These are phyloP conservation scores for Trichoderma asperellum DNA, from an alignment of 2,329 filamentous ascomycete genomes.

Conservation along the genomic window DNA sequence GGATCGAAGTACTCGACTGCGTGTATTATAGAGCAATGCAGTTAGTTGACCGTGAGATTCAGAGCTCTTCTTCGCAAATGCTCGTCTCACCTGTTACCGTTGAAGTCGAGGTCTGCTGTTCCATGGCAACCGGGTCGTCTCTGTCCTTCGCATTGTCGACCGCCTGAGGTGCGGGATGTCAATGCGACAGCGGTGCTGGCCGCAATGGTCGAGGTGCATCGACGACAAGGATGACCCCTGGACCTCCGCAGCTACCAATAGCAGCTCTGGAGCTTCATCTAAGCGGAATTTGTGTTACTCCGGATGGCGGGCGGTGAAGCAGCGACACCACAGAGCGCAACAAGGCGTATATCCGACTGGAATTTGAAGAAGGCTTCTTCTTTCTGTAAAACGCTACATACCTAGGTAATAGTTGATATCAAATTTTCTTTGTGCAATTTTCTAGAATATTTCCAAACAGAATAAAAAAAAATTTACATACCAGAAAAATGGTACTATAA, in stretches of 20 bases:
- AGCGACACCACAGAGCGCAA: background rate
- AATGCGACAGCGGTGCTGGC: conserved; percentile 23
- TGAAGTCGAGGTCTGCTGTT: conserved; percentile 70
- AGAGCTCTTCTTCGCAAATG: background rate
- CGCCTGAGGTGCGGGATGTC: conserved; percentile 21
- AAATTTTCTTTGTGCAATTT: background rate
- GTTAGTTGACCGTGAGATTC: background rate
- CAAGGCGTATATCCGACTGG: background rate
- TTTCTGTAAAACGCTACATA: background rate
- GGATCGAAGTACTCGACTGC: conserved; percentile 96
- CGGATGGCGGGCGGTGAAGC: conserved; percentile 36
- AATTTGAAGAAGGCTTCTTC: background rate
- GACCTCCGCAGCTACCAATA: conserved; percentile 6
- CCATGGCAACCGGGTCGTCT: conserved; percentile 53
- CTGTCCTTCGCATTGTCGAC: conserved; percentile 39
- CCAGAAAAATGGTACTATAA: background rate
- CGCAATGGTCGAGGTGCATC: conserved; percentile 23
- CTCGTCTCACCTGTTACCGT: conserved; percentile 70
- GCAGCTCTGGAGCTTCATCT: conserved; percentile 11
- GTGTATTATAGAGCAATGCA: background rate
- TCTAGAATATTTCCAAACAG: background rate
- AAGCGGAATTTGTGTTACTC: conserved; percentile 37
- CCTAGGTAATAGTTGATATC: background rate
- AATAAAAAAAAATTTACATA: too few relatives aligned
- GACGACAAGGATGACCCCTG: conserved; percentile 25